Evolutionary conservation across 2,329 filamentous ascomycete species (phyloP).

Genomic region (Cladophialophora yegresii): DNA sequence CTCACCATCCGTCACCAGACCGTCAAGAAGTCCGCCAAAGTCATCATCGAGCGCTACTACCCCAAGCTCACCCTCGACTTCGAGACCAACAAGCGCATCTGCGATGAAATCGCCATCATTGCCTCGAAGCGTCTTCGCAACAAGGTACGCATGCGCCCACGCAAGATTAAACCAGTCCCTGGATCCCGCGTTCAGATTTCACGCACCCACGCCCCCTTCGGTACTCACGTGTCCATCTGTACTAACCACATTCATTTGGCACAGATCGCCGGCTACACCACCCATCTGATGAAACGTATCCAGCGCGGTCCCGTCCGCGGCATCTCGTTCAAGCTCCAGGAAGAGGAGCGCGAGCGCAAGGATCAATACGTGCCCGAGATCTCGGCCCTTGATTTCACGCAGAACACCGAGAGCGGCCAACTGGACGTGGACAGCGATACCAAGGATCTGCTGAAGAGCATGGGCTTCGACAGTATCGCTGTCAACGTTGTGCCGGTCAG

Average conservation of each 20-base stretch:
- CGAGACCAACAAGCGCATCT: slow-evolving; percentile 99
- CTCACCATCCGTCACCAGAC: slow-evolving; percentile 49
- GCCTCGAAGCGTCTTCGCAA: slow-evolving; percentile 98
- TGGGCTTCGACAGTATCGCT: slow-evolving; percentile 98
- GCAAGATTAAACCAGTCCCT: background rate
- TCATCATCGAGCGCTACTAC: slow-evolving; percentile 99
- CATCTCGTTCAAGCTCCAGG: slow-evolving; percentile 99
- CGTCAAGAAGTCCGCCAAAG: slow-evolving; percentile 90
- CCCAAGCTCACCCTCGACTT: slow-evolving; percentile 98
- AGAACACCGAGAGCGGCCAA: slow-evolving; percentile 89
- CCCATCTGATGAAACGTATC: slow-evolving; percentile 99
- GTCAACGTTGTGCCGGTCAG: slow-evolving; percentile 92
- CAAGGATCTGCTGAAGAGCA: slow-evolving; percentile 97
- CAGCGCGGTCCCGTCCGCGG: slow-evolving; percentile 98
- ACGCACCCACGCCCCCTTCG: background rate
- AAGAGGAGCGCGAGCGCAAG: slow-evolving; percentile 99
- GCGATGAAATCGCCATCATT: slow-evolving; percentile 99
- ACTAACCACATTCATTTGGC: slow-evolving; percentile 1
- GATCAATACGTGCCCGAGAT: slow-evolving; percentile 99
- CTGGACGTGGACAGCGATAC: slow-evolving; percentile 96
- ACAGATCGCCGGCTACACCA: slow-evolving; percentile 97
- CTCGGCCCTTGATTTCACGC: slow-evolving; percentile 96
- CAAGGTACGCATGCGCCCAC: slow-evolving; percentile 65
- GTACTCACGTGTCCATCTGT: background rate
- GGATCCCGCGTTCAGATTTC: background rate